Percentiles rank a stretch among this genome's conserved stretches.
Conservation (phyloP, 306 rosid species). For the Abrus pulchellus region DNA sequence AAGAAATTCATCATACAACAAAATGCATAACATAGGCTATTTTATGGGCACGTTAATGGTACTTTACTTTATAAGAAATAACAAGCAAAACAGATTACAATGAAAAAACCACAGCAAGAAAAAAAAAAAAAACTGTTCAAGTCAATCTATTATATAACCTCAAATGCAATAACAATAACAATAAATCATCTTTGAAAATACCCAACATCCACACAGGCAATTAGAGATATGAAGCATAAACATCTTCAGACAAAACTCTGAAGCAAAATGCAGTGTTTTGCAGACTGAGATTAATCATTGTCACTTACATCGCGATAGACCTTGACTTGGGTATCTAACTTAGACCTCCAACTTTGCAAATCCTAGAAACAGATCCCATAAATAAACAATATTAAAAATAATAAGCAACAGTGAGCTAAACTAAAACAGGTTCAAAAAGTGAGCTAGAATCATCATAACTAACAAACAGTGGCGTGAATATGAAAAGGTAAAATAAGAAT, state of each 20-base stretch:
- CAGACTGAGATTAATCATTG: neutral
- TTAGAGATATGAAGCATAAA: slow-evolving; percentile 4
- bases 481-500: neutral
- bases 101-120: neutral
- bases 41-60: neutral
- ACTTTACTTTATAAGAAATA: neutral
- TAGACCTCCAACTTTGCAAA: slow-evolving; percentile 94
- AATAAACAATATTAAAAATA: neutral
- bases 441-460: slow-evolving; percentile 3
- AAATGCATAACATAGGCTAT: slow-evolving; percentile 10
- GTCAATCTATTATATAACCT: neutral
- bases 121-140: neutral
- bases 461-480: neutral
- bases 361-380: slow-evolving; percentile 60
- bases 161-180: neutral
- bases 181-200: neutral
- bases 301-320: slow-evolving; percentile 86
- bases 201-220: slow-evolving; percentile 15
- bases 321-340: slow-evolving; percentile 86
- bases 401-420: neutral
- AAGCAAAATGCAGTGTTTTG: slow-evolving; percentile 18
- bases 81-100: slow-evolving; percentile 8
- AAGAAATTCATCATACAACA: neutral
- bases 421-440: neutral
- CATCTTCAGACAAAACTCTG: neutral